Base-by-base conservation (phyloP, 1,284 basidiomycete genomes). In the Sporisorium iseilematis-ciliati region DNA sequence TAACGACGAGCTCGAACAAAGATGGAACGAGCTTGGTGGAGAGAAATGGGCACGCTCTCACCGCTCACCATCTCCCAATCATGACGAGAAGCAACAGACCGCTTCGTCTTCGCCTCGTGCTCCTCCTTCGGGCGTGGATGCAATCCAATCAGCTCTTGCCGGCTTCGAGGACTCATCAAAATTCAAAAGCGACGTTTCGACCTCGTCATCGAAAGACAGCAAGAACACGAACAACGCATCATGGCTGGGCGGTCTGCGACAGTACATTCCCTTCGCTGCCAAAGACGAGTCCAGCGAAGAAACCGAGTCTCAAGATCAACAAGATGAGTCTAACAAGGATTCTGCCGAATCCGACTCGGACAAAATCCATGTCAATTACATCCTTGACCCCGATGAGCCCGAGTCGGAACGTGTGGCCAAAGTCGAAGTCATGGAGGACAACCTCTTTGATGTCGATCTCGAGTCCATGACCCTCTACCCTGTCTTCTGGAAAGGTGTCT, bases 401-500 rank as follows among this genome's bases (percentile, higher is more conserved):
- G 74, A 75, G 14, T 46, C 57, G 18, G 52, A 72, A 31, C 65
- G 80, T 3, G 46, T 51, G 8, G 53, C 75, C 38, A 75, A 69
- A 26, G 82, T 84, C 8, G 65, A 75, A 26, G 83, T 84, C 11
- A 72, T 84, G 60, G 83, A 84, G 67, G 83, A 84, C 61, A 65
- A 65, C 8, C 69, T 84, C 43, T 84, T 83, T 57, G 82, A 84
- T 40, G 83, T 84, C 33, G 81, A 84, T 33, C 59, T 84, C 40
- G 65, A 70, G 21, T 54, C 48, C n/a, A 82, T 82, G 83, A 70
- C 70, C 5, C 74, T 86, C 23, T 85, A 78, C 49, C 86, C 86
- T 2, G 84, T 82, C 49, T 86, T 87, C 53, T 86, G 85, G 85
- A 80, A 81, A 53, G 85, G 85, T 14, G 77, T 77, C 3, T 71